These are phyloP conservation scores for Mortierella sp. DNA, from an alignment of 371 early-diverging fungal genomes.

Conservation along the genomic window DNA sequence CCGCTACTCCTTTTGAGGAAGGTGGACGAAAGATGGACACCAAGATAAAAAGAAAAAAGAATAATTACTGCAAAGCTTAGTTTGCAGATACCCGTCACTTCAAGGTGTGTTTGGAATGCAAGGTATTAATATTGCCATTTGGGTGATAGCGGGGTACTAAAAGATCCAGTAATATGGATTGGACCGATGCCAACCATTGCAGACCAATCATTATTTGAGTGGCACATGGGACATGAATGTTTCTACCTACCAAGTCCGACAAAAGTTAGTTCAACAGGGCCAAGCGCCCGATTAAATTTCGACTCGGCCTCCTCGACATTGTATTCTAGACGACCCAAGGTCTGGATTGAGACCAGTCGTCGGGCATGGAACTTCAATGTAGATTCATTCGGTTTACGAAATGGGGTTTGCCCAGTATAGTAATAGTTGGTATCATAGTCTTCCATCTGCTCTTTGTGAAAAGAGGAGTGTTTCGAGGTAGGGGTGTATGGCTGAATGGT, in stretches of 20 bases:
- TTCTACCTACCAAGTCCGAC: conserved; percentile 63
- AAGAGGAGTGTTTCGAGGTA: conserved; percentile 37
- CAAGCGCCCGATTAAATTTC: conserved; percentile 63
- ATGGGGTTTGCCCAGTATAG: conserved; percentile 55
- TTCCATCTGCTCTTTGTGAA: conserved; percentile 51
- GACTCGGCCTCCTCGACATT: conserved; percentile 65
- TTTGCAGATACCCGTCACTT: background rate
- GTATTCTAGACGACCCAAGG: conserved; percentile 63
- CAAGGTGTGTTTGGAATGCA: background rate
- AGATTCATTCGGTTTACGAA: conserved; percentile 61
- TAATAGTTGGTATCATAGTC: conserved; percentile 50
- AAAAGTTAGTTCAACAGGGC: conserved; percentile 62
- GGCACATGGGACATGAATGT: background rate
- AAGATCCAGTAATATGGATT: background rate
- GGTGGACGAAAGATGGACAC: conserved; percentile 17
- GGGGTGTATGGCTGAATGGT: conserved; percentile 5
- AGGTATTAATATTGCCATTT: background rate
- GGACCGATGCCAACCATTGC: background rate
- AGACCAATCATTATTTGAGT: background rate
- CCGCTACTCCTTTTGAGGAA: conserved; percentile 25
- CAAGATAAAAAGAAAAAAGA: background rate
- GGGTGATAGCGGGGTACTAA: background rate
- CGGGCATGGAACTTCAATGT: conserved; percentile 60
- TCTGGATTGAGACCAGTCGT: conserved; percentile 63
- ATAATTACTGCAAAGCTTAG: background rate